Conservation (phyloP, 805 yeast genomes). For the Starmerella powellii region DNA sequence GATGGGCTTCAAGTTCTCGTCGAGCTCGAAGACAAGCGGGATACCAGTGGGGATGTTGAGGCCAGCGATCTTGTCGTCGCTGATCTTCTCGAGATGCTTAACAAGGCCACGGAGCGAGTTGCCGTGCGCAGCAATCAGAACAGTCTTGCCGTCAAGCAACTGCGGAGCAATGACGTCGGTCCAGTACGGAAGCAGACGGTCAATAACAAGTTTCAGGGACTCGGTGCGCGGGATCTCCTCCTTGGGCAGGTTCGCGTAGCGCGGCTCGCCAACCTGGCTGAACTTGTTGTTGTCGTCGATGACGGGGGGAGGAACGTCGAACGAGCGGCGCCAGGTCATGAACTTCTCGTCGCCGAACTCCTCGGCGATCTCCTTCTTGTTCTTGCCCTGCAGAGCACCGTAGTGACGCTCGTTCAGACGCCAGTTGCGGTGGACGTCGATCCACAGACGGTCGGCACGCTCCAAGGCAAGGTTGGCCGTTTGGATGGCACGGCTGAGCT, state of each 20-base stretch:
- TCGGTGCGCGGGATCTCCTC: constrained; percentile 84
- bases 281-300: constrained; percentile 66
- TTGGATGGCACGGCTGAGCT: constrained; percentile 87
- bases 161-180: constrained; percentile 81
- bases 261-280: constrained; percentile 75
- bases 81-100: constrained; percentile 86
- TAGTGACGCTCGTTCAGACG: constrained; percentile 98
- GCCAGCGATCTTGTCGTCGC: constrained; percentile 83
- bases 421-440: constrained; percentile 92
- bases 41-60: constrained; percentile 98
- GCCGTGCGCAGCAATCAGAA: constrained; percentile 92
- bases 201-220: constrained; percentile 87
- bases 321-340: constrained; percentile 96
- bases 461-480: constrained; percentile 92
- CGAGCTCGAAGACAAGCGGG: constrained; percentile 93
- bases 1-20: constrained; percentile 71
- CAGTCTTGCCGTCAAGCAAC: constrained; percentile 77
- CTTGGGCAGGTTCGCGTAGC: constrained; percentile 77
- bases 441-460: constrained; percentile 75
- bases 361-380: constrained; percentile 85
- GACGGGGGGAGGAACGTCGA: constrained; percentile 90
- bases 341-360: constrained; percentile 83
- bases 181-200: constrained; percentile 95
- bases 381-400: constrained; percentile 98
- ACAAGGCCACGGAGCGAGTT: constrained; percentile 95